phyloP scores from a whole-genome alignment of 139 green algal species.

The Edaphochlamys debaryana region DNA sequence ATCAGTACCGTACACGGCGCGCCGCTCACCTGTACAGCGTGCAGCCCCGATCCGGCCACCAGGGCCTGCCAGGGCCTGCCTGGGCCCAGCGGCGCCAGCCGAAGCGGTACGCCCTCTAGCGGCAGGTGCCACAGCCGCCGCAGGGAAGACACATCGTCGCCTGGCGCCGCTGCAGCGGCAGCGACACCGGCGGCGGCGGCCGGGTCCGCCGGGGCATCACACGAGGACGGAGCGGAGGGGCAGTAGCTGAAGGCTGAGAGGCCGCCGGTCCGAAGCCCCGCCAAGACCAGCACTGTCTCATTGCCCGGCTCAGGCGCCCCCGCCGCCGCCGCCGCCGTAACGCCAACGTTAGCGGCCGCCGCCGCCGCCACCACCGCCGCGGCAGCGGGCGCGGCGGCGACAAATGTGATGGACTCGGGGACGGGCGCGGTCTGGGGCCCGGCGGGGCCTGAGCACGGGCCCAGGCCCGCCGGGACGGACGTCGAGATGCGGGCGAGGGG shows the following conservation, averaged over 20 bases:
- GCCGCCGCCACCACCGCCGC: background rate
- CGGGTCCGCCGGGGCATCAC: background rate
- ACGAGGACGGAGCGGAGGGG: too few species aligned
- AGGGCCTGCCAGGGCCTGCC: conserved; percentile 19
- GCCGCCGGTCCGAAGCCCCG: conserved; percentile 13
- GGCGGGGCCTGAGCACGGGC: background rate
- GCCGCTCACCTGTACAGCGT: conserved; percentile 8
- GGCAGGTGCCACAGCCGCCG: conserved; percentile 4
- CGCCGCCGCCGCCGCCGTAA: too few species aligned
- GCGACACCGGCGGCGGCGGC: background rate
- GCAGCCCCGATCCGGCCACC: background rate
- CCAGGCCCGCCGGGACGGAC: background rate
- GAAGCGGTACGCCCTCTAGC: conserved; percentile 14
- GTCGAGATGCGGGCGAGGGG: background rate
- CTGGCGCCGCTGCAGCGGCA: too few species aligned
- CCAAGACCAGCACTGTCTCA: background rate
- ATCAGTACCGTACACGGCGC: too few species aligned
- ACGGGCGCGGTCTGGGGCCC: conserved; percentile 8
- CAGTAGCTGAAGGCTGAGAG: conserved; percentile 2
- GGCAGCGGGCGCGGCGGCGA: background rate
- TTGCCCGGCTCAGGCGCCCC: background rate
- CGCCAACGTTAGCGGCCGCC: background rate
- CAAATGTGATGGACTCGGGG: conserved; percentile 10
- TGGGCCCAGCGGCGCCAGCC: background rate
- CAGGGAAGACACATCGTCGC: too few species aligned